Conservation (phyloP, 1,284 basidiomycete genomes). For the Ceratobasidium sp. region DNA sequence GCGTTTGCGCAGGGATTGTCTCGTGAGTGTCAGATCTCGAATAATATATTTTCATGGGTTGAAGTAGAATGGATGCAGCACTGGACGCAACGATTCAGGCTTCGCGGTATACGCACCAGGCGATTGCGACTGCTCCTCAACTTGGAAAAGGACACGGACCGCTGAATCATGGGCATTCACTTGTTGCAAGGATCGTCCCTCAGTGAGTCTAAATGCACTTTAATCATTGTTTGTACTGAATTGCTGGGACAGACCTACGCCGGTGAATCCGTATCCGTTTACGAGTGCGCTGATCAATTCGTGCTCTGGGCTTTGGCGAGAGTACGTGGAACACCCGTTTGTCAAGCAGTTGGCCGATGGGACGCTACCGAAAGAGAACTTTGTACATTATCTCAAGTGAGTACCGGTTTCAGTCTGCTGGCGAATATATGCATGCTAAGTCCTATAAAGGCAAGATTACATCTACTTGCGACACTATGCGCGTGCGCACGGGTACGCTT, state of each 20-base stretch:
- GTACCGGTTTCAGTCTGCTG: conserved; percentile 45
- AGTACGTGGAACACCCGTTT: conserved; percentile 86
- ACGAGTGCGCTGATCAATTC: conserved; percentile 72
- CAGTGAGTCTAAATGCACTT: conserved; percentile 56
- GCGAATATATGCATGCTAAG: conserved; percentile 11
- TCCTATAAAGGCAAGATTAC: conserved; percentile 72
- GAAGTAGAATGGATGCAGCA: neutral
- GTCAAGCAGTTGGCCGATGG: conserved; percentile 79
- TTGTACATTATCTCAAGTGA: conserved; percentile 88
- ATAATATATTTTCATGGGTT: neutral
- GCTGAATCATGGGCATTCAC: conserved; percentile 83
- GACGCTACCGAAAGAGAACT: conserved; percentile 70
- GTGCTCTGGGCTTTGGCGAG: conserved; percentile 70
- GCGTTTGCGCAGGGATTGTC: conserved; percentile 66
- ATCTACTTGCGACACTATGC: conserved; percentile 82
- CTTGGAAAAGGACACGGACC: conserved; percentile 87
- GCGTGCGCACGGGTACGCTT: conserved; percentile 70
- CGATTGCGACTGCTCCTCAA: conserved; percentile 72
- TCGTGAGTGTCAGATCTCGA: conserved; percentile 56
- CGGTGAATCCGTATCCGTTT: conserved; percentile 73
- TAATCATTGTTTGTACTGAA: neutral
- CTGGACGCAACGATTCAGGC: conserved; percentile 60
- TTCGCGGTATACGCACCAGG: conserved; percentile 77
- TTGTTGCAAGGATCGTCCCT: conserved; percentile 64
- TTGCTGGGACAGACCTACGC: conserved; percentile 63